These are phyloP conservation scores for Boletus reticuloceps DNA, from an alignment of 768 basidiomycete species.

Conservation along the genomic window DNA sequence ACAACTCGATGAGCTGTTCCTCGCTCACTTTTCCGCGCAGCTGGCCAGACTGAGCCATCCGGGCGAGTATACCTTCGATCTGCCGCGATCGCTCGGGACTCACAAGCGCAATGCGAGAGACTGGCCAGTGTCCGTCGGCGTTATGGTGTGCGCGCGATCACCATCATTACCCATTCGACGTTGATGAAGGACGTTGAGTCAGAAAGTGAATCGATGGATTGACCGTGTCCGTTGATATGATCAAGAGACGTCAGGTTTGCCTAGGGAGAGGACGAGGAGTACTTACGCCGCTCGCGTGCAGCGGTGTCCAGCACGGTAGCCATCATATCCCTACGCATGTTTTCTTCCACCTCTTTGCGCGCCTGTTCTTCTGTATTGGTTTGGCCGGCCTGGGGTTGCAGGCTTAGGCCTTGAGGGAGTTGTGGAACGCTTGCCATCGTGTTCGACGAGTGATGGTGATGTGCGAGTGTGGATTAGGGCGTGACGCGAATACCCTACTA, in stretches of 20 bases:
- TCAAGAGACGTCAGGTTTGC: background rate
- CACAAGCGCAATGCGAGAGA: conserved; percentile 85
- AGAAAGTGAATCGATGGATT: too few species aligned
- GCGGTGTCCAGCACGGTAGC: conserved; percentile 72
- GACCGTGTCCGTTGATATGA: background rate
- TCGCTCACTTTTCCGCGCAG: conserved; percentile 75
- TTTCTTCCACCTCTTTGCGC: conserved; percentile 64
- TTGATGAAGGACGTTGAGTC: background rate
- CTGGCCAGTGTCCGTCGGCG: conserved; percentile 36
- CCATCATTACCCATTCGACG: background rate
- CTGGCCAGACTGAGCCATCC: conserved; percentile 85
- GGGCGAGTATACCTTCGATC: conserved; percentile 73
- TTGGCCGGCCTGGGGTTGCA: conserved; percentile 37
- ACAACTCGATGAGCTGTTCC: conserved; percentile 75
- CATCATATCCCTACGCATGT: conserved; percentile 74
- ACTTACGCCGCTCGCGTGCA: conserved; percentile 77
- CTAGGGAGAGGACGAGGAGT: background rate
- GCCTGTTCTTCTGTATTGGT: conserved; percentile 51
- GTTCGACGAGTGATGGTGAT: background rate
- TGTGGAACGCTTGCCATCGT: conserved; percentile 26
- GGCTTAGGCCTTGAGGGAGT: conserved; percentile 24
- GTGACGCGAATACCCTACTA: background rate
- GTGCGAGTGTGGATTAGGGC: conserved; percentile 1
- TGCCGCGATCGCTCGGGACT: conserved; percentile 77
- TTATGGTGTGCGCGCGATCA: background rate